A percentile compares a stretch with the other conserved stretches of the same genome.
These are phyloP conservation scores for Juglanconis sp. DNA, from an alignment of 2,329 filamentous ascomycete genomes.

Conservation along the genomic window DNA sequence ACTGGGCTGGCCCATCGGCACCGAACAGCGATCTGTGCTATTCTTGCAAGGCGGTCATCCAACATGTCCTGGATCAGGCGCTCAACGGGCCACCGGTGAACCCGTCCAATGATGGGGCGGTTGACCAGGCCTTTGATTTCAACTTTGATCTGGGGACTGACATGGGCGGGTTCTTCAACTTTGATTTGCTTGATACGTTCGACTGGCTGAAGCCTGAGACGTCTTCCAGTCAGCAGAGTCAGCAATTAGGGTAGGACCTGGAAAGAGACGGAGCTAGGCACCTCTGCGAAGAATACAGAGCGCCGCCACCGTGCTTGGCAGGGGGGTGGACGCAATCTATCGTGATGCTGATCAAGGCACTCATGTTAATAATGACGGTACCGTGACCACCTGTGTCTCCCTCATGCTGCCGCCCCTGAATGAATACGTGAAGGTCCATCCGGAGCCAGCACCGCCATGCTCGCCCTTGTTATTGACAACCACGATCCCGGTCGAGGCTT, in stretches of 20 bases:
- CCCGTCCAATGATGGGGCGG: conserved; percentile 25
- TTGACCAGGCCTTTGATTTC: conserved; percentile 29
- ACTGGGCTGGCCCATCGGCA: conserved; percentile 46
- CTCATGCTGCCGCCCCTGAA: conserved; percentile 47
- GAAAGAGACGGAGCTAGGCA: no score
- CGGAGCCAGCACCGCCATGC: conserved; percentile 49
- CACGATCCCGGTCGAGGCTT: conserved; percentile 46
- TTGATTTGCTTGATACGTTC: conserved; percentile 48
- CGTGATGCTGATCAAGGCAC: not conserved
- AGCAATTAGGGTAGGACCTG: not conserved
- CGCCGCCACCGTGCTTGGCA: no score
- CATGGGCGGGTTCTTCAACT: conserved; percentile 36
- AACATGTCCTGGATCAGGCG: conserved; percentile 47
- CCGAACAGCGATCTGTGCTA: conserved; percentile 48
- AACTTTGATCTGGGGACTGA: conserved; percentile 20
- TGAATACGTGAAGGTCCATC: conserved; percentile 54
- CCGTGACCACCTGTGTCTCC: conserved; percentile 40
- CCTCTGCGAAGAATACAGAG: no score
- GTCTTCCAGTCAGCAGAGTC: not conserved
- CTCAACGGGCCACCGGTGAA: conserved; percentile 34
- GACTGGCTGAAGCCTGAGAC: conserved; percentile 38
- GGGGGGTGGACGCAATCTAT: no score
- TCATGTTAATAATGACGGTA: conserved; percentile 30
- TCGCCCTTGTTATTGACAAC: conserved; percentile 47
- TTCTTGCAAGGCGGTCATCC: conserved; percentile 45